phyloP scores from a whole-genome alignment of 495 filamentous ascomycete species.

The Xylaria intraflava region DNA sequence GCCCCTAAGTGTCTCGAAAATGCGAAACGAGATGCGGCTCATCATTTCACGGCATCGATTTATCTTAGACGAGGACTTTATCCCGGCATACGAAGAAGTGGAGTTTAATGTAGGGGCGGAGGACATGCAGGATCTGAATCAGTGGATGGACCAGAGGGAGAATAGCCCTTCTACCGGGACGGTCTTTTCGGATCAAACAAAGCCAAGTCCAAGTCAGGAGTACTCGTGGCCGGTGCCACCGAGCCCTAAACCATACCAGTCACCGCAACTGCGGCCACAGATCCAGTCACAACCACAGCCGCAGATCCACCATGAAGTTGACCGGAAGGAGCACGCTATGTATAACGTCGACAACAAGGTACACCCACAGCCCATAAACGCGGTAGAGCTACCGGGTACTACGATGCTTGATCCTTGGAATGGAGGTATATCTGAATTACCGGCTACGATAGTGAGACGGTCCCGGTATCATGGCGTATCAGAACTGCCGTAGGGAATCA shows the following conservation, averaged over 20 bases:
- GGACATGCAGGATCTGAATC: neutral
- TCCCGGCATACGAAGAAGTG: neutral
- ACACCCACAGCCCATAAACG: neutral
- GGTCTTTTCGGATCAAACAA: neutral
- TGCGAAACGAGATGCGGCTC: constrained; percentile 6
- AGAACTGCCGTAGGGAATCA: constrained; percentile 1
- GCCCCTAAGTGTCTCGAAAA: constrained; percentile 4
- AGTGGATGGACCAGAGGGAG: constrained; percentile 4
- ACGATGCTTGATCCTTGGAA: constrained; percentile 8
- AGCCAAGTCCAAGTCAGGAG: neutral
- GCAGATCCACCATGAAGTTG: neutral
- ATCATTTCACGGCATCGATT: constrained; percentile 9
- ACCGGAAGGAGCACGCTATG: constrained; percentile 2
- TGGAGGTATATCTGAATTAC: constrained; percentile 6
- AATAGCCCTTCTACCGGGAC: neutral
- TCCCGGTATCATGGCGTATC: neutral
- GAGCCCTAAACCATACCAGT: neutral
- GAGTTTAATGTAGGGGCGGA: neutral
- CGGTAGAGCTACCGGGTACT: constrained; percentile 7
- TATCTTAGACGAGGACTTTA: constrained; percentile 2
- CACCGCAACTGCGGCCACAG: too few species aligned
- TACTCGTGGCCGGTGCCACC: constrained; percentile 1
- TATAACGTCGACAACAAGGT: constrained; percentile 1
- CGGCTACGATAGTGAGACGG: neutral
- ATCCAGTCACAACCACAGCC: neutral